Conservation (phyloP, 176 grass and related monocot genomes). For the Avena eriantha region DNA sequence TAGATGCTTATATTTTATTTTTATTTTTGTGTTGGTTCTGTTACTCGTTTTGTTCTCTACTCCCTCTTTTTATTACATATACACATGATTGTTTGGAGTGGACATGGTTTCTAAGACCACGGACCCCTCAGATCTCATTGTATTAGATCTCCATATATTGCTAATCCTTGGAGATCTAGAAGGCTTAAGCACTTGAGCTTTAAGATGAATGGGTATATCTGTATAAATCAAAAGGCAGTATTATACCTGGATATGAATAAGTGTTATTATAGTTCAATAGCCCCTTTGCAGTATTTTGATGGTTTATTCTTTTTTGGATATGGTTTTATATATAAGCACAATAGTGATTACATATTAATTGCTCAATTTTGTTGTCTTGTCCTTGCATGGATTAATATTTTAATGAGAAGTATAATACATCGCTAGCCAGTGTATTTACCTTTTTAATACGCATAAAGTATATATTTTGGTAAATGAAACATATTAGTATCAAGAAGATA, state of each 20-base stretch:
- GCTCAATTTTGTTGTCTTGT: background rate
- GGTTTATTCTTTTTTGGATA: background rate
- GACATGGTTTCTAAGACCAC: background rate
- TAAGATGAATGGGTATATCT: background rate
- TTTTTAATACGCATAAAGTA: background rate
- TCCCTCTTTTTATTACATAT: background rate
- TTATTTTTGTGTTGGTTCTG: background rate
- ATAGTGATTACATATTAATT: background rate
- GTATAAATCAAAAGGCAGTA: background rate
- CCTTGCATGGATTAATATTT: constrained; percentile 15
- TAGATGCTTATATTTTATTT: background rate
- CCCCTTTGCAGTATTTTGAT: background rate
- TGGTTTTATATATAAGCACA: background rate
- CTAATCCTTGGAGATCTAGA: background rate
- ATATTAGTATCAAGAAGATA: no score
- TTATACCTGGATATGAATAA: background rate
- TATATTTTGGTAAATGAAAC: no score
- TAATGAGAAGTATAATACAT: background rate
- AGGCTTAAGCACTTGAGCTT: background rate
- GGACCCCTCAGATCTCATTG: background rate
- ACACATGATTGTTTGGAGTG: background rate
- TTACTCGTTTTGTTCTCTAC: background rate
- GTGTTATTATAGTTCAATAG: background rate
- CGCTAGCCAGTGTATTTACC: background rate
- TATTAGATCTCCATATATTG: background rate